A percentile compares a stretch with the other conserved stretches of the same genome.
These are phyloP conservation scores for Biscogniauxia mediterranea DNA, from an alignment of 2,329 filamentous ascomycete species.

Conservation along the genomic window DNA sequence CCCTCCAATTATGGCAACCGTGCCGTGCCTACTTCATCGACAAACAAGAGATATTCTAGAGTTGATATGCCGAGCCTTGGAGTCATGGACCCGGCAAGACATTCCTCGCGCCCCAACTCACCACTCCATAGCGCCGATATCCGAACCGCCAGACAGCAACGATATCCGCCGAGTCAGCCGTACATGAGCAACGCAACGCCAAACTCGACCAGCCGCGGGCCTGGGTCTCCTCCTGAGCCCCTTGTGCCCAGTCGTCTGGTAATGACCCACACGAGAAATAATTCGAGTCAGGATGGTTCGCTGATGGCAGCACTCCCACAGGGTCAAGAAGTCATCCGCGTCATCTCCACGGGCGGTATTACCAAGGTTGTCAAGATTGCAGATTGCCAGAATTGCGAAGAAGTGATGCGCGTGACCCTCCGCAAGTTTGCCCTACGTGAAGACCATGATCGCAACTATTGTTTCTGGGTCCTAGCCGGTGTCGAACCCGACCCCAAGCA, in stretches of 20 bases:
- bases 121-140: constrained; percentile 60
- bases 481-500: constrained; percentile 78
- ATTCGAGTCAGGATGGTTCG: constrained; percentile 80
- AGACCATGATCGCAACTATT: constrained; percentile 91
- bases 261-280: constrained; percentile 71
- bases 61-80: constrained; percentile 45
- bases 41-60: constrained; percentile 64
- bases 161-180: constrained; percentile 54
- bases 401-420: constrained; percentile 86
- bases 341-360: constrained; percentile 87
- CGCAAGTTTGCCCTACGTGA: constrained; percentile 86
- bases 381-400: constrained; percentile 86
- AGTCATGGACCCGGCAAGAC: constrained; percentile 46
- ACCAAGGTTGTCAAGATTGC: constrained; percentile 94
- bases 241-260: constrained; percentile 61
- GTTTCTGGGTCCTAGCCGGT: constrained; percentile 90
- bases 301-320: constrained; percentile 82
- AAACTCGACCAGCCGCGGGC: constrained; percentile 52
- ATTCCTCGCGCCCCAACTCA: constrained; percentile 67
- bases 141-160: constrained; percentile 48
- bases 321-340: constrained; percentile 85
- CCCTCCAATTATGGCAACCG: constrained; percentile 54
- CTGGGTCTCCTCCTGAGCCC: constrained; percentile 61
- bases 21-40: constrained; percentile 42
- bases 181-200: constrained; percentile 48